Evolutionary conservation across 371 early-diverging fungal species (phyloP).

Genomic region (Conidiobolus coronatus): DNA sequence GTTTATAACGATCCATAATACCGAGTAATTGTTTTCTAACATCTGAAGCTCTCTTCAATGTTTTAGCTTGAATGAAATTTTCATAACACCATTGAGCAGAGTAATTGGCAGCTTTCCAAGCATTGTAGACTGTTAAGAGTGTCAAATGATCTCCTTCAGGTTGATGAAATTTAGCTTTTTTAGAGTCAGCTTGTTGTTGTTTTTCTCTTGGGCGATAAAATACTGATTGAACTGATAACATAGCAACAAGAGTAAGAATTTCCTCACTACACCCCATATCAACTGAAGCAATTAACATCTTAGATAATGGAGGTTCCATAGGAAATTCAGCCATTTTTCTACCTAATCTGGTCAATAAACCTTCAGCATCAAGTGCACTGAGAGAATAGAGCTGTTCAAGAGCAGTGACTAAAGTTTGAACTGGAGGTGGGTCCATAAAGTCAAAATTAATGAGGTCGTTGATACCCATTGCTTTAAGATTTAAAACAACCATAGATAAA

Average conservation of each 20-base stretch:
- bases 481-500: slow-evolving; percentile 73
- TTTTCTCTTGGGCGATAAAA: slow-evolving; percentile 94
- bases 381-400: slow-evolving; percentile 81
- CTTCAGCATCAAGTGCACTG: slow-evolving; percentile 86
- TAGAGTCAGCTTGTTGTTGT: slow-evolving; percentile 77
- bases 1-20: slow-evolving; percentile 83
- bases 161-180: slow-evolving; percentile 92
- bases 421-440: slow-evolving; percentile 94
- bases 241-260: slow-evolving; percentile 85
- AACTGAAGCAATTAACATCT: slow-evolving; percentile 76
- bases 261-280: slow-evolving; percentile 89
- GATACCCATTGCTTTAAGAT: slow-evolving; percentile 89
- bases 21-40: slow-evolving; percentile 86
- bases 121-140: slow-evolving; percentile 83
- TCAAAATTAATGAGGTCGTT: slow-evolving; percentile 88
- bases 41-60: slow-evolving; percentile 75
- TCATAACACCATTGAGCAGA: slow-evolving; percentile 91
- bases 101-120: slow-evolving; percentile 71
- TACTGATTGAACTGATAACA: slow-evolving; percentile 82
- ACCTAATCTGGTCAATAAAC: slow-evolving; percentile 76
- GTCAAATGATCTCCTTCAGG: slow-evolving; percentile 96
- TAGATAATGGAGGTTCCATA: slow-evolving; percentile 76
- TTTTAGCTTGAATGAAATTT: slow-evolving; percentile 78
- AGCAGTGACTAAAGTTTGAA: slow-evolving; percentile 77
- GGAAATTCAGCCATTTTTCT: slow-evolving; percentile 95